Conservation (phyloP, 441 rosid species). For the Kokia cookei region DNA sequence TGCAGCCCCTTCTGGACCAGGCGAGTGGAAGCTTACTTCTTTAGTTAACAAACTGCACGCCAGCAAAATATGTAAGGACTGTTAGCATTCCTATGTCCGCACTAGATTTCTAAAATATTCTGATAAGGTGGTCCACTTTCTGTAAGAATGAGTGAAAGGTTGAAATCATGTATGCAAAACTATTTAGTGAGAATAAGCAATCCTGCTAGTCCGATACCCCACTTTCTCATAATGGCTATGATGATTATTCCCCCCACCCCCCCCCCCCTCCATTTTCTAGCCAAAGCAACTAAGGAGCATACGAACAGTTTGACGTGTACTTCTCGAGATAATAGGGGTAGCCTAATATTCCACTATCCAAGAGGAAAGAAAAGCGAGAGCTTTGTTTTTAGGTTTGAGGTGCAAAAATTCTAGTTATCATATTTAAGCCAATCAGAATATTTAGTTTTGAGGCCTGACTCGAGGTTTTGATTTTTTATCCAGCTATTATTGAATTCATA, state of each 20-base stretch:
- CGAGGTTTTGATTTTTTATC: background rate
- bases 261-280: background rate
- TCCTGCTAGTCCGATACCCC: background rate
- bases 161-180: background rate
- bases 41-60: slow-evolving; percentile 34
- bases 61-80: background rate
- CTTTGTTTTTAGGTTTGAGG: background rate
- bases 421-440: background rate
- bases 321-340: background rate
- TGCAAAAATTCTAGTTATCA: background rate
- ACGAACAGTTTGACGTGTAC: background rate
- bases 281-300: background rate
- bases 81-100: background rate
- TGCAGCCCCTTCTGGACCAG: slow-evolving; percentile 2
- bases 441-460: background rate
- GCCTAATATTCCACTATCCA: background rate
- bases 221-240: background rate
- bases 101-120: background rate
- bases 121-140: background rate
- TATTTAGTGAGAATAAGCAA: background rate
- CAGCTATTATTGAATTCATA: background rate
- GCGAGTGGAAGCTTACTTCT: slow-evolving; percentile 6
- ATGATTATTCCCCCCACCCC: background rate
- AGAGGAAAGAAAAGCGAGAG: background rate
- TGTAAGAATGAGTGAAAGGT: background rate